phyloP scores from a whole-genome alignment of 139 green algal genomes.

The Yamagishiella unicocca region DNA sequence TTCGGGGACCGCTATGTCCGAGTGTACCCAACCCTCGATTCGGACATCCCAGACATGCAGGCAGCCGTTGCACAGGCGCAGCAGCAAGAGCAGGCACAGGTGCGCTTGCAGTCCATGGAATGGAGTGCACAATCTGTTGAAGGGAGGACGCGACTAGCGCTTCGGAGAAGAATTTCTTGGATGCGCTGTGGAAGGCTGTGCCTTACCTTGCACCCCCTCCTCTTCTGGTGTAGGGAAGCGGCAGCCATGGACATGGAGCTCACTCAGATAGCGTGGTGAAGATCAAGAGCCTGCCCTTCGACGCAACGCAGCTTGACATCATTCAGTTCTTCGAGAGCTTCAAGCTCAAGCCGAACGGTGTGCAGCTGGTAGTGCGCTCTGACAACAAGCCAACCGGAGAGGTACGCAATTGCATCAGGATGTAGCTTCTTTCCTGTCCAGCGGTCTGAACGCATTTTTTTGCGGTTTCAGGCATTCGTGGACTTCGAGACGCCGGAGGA shows the following conservation, averaged over 20 bases:
- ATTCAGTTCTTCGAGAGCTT: conserved; percentile 77
- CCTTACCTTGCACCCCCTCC: neutral
- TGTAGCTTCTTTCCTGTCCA: too few species aligned
- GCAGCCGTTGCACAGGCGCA: conserved; percentile 59
- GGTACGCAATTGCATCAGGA: conserved; percentile 46
- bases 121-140: neutral
- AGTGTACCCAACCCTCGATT: conserved; percentile 75
- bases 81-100: conserved; percentile 48
- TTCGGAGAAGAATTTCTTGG: neutral
- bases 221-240: conserved; percentile 19
- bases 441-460: too few species aligned
- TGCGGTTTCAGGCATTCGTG: conserved; percentile 73
- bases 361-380: conserved; percentile 75
- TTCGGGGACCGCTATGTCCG: conserved; percentile 83
- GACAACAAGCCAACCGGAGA: conserved; percentile 79
- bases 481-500: conserved; percentile 80
- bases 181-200: neutral
- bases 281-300: conserved; percentile 79
- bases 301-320: conserved; percentile 75
- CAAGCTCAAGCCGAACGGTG: conserved; percentile 74
- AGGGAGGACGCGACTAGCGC: too few species aligned
- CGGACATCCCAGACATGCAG: conserved; percentile 72
- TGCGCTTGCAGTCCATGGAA: neutral
- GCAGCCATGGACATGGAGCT: conserved; percentile 29
- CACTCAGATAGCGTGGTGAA: conserved; percentile 79